Evolutionary conservation across 108 stramenopile species (phyloP).

Genomic region (Fragilaria crotonensis): DNA sequence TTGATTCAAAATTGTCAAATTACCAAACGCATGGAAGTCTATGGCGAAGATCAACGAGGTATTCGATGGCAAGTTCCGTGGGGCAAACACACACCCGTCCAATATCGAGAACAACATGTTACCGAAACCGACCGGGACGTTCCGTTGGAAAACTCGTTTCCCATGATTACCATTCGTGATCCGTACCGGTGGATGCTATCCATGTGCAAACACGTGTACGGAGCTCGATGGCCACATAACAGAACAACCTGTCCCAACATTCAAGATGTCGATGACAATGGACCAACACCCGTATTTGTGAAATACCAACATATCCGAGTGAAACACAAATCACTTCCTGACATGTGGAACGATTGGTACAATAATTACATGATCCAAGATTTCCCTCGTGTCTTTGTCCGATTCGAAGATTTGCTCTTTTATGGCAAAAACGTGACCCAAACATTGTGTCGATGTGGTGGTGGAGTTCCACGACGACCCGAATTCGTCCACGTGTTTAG

Average conservation of each 20-base stretch:
- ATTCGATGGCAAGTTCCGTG: slow-evolving; percentile 57
- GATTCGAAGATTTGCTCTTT: slow-evolving; percentile 55
- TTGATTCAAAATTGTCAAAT: slow-evolving; percentile 19
- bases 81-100: slow-evolving; percentile 52
- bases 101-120: slow-evolving; percentile 10
- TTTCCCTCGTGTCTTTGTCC: slow-evolving; percentile 43
- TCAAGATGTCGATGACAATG: slow-evolving; percentile 8
- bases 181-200: slow-evolving; percentile 69
- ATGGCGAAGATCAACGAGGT: slow-evolving; percentile 18
- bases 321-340: slow-evolving; percentile 34
- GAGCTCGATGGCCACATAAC: slow-evolving; percentile 7
- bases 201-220: slow-evolving; percentile 63
- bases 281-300: slow-evolving; percentile 10
- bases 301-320: slow-evolving; percentile 20
- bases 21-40: slow-evolving; percentile 18
- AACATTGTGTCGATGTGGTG: slow-evolving; percentile 16
- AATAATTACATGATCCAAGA: not conserved
- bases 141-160: slow-evolving; percentile 39
- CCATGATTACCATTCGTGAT: slow-evolving; percentile 66
- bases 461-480: slow-evolving; percentile 8
- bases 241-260: slow-evolving; percentile 47
- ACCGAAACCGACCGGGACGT: slow-evolving; percentile 8
- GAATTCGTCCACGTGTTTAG: slow-evolving; percentile 6
- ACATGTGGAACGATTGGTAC: slow-evolving; percentile 74
- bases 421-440: slow-evolving; percentile 9